Evolutionary conservation across 2,329 filamentous ascomycete genomes (phyloP).

Genomic region (Coniochaeta hoffmannii): DNA sequence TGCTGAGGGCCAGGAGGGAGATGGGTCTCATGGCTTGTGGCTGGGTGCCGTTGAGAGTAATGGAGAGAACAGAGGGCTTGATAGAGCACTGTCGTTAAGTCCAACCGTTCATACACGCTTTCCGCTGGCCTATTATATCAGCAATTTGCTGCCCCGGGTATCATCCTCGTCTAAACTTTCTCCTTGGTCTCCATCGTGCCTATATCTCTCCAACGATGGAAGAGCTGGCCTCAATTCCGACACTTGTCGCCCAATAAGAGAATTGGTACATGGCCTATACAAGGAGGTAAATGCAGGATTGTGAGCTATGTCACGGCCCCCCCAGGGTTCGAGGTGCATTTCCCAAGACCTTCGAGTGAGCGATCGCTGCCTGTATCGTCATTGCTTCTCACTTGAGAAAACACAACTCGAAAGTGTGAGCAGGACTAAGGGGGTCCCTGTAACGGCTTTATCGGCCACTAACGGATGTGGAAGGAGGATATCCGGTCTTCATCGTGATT

Average conservation of each 20-base stretch:
- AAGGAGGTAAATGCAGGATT: background rate
- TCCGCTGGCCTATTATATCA: no score
- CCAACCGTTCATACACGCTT: no score
- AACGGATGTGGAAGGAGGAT: background rate
- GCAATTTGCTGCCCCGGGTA: no score
- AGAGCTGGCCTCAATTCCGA: background rate
- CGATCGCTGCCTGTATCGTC: background rate
- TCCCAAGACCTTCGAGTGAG: background rate
- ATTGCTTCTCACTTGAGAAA: background rate
- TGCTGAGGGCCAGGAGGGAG: slow-evolving; percentile 7
- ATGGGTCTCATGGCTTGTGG: slow-evolving; percentile 5
- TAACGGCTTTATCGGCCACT: background rate
- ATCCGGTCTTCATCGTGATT: background rate
- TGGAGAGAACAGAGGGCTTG: background rate
- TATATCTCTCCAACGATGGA: background rate
- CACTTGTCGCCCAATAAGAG: background rate
- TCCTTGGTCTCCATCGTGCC: no score
- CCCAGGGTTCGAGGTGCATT: background rate
- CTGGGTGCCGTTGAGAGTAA: background rate
- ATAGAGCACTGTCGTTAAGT: no score
- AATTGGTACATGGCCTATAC: background rate
- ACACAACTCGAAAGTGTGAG: background rate
- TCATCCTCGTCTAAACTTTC: no score
- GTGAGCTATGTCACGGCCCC: background rate
- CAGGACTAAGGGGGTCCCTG: background rate